Evolutionary conservation across 768 basidiomycete species (phyloP).

Genomic region (Phlebiopsis gigantea): DNA sequence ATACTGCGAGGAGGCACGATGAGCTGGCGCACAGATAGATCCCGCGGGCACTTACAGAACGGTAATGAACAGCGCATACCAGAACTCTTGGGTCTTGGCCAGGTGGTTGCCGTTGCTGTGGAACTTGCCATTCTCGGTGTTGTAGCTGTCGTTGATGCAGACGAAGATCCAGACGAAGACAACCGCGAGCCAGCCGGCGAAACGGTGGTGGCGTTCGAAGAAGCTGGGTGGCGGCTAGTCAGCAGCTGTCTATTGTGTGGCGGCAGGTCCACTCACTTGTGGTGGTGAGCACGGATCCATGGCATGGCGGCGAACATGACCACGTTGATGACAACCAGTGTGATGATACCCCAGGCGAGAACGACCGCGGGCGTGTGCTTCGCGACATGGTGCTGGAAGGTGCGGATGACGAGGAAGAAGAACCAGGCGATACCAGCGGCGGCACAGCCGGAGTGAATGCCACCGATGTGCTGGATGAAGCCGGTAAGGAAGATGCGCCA

Average conservation of each 20-base stretch:
- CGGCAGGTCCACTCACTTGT: conserved; percentile 52
- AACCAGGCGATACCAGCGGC: conserved; percentile 68
- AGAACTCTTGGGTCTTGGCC: conserved; percentile 67
- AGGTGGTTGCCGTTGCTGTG: conserved; percentile 37
- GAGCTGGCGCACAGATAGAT: not conserved
- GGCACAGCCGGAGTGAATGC: conserved; percentile 78
- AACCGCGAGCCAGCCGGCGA: conserved; percentile 66
- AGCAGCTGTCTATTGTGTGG: not conserved
- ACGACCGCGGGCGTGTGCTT: conserved; percentile 54
- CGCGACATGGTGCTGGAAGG: conserved; percentile 42
- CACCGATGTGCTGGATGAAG: conserved; percentile 70
- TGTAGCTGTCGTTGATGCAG: conserved; percentile 58
- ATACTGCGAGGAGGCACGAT: conserved; percentile 36
- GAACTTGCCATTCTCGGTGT: conserved; percentile 9
- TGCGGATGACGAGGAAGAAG: conserved; percentile 53
- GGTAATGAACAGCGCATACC: conserved; percentile 71
- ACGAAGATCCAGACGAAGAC: conserved; percentile 53
- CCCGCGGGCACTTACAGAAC: conserved; percentile 44
- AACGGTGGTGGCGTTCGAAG: conserved; percentile 77
- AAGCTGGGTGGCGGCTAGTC: conserved; percentile 36
- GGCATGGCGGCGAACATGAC: conserved; percentile 65
- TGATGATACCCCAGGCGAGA: conserved; percentile 48
- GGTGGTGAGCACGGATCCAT: conserved; percentile 75
- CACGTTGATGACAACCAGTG: conserved; percentile 48
- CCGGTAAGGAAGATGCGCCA: conserved; percentile 71